Conservation (phyloP, 2,329 filamentous ascomycete species). For the Colletotrichum musicola region DNA sequence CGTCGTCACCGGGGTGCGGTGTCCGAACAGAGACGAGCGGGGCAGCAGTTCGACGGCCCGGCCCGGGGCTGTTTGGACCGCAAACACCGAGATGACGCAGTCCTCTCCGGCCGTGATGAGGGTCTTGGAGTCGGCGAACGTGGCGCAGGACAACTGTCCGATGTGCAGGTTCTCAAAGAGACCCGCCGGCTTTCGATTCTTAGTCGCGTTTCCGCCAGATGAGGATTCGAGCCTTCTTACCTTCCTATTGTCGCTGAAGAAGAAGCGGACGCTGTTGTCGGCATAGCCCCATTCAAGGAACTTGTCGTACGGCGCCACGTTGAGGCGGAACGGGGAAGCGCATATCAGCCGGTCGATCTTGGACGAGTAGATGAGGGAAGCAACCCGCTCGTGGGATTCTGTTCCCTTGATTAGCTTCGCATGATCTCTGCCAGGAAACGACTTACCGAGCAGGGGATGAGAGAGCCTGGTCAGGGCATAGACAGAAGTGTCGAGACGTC, state of each 20-base stretch:
- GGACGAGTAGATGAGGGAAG: slow-evolving; percentile 80
- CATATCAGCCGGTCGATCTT: slow-evolving; percentile 88
- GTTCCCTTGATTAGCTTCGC: slow-evolving; percentile 28
- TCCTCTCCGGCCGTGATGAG: slow-evolving; percentile 93
- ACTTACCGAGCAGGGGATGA: slow-evolving; percentile 77
- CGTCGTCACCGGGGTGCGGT: slow-evolving; percentile 84
- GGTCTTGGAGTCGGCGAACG: slow-evolving; percentile 90
- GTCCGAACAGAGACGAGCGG: slow-evolving; percentile 87
- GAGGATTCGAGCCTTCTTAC: slow-evolving; percentile 49
- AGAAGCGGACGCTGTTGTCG: slow-evolving; percentile 93
- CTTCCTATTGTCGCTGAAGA: slow-evolving; percentile 84
- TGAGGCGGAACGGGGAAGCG: slow-evolving; percentile 85
- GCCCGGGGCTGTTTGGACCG: slow-evolving; percentile 70
- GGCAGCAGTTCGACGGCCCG: slow-evolving; percentile 85
- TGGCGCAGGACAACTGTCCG: slow-evolving; percentile 85
- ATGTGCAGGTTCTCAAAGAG: slow-evolving; percentile 95
- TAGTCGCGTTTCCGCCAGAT: slow-evolving; percentile 41
- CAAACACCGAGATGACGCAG: slow-evolving; percentile 90
- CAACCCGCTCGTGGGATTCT: slow-evolving; percentile 82
- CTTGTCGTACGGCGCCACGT: slow-evolving; percentile 92
- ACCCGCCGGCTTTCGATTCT: slow-evolving; percentile 71
- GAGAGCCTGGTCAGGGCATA: slow-evolving; percentile 83
- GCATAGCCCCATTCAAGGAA: slow-evolving; percentile 97
- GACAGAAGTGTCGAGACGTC: slow-evolving; percentile 82
- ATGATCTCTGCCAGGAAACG: too few relatives aligned